Evolutionary conservation across 23 red algal species (phyloP).

Genomic region (Agarophyton chilense): DNA sequence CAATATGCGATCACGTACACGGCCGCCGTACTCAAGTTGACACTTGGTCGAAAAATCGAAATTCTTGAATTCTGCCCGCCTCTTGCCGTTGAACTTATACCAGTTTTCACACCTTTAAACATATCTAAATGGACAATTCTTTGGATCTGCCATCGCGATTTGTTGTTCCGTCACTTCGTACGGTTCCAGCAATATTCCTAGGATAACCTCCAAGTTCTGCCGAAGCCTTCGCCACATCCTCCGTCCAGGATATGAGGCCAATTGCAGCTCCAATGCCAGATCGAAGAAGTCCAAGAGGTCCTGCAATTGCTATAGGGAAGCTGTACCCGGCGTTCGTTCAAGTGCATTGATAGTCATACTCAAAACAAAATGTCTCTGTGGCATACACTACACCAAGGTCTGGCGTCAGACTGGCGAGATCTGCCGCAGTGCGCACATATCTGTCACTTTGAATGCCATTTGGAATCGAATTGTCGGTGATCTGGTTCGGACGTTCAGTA

Average conservation of each 20-base stretch:
- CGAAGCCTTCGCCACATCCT: constrained; percentile 23
- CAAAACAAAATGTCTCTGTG: constrained; percentile 62
- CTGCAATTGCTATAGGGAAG: constrained; percentile 42
- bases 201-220: constrained; percentile 1
- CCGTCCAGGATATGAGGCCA: constrained; percentile 26
- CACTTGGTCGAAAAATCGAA: background rate
- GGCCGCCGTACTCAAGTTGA: background rate
- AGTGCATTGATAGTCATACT: constrained; percentile 62
- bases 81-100: constrained; percentile 1
- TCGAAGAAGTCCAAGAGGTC: constrained; percentile 58
- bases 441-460: constrained; percentile 54
- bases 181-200: constrained; percentile 51
- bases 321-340: constrained; percentile 40
- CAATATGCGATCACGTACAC: constrained; percentile 26
- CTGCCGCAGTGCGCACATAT: constrained; percentile 50
- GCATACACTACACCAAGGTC: constrained; percentile 23
- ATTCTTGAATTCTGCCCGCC: background rate
- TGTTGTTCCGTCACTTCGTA: constrained; percentile 65
- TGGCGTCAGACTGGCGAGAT: constrained; percentile 48
- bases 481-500: constrained; percentile 43
- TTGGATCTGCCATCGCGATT: constrained; percentile 25
- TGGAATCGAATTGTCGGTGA: constrained; percentile 56
- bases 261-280: constrained; percentile 45
- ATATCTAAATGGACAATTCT: constrained; percentile 45
- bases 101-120: constrained; percentile 39